Percentiles rank a stretch among this genome's conserved stretches.
Evolutionary conservation across 139 green algal genomes (phyloP).

Genomic region (Coelastrella sp.): DNA sequence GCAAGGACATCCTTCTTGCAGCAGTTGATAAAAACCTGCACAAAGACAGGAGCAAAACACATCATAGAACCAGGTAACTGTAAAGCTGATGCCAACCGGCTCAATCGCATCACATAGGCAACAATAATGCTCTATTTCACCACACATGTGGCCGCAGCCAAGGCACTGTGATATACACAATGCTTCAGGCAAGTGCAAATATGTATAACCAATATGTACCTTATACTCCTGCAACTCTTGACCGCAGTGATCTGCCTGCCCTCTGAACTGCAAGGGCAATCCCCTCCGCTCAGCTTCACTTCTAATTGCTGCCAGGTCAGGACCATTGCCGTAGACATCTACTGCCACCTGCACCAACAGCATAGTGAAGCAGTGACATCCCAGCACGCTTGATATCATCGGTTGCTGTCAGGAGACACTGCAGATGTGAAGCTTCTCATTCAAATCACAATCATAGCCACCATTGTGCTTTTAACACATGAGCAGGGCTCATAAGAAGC

Average conservation of each 20-base stretch:
- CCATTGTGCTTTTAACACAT: too few relatives aligned
- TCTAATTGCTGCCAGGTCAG: constrained; percentile 26
- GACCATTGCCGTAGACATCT: constrained; percentile 22
- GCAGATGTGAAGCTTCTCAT: too few relatives aligned
- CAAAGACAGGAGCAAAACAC: not conserved
- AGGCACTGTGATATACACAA: not conserved
- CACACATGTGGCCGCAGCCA: not conserved
- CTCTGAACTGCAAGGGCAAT: constrained; percentile 7
- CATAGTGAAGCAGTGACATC: too few relatives aligned
- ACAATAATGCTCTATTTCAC: too few relatives aligned
- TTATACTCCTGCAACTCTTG: constrained; percentile 25
- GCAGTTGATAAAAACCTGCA: constrained; percentile 37
- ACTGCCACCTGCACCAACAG: constrained; percentile 26
- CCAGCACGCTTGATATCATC: too few relatives aligned
- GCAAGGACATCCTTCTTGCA: constrained; percentile 38
- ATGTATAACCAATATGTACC: not conserved
- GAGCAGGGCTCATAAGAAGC: too few relatives aligned
- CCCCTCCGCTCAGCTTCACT: not conserved
- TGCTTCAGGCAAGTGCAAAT: too few relatives aligned
- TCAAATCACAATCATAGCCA: too few relatives aligned
- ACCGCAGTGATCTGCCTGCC: constrained; percentile 32
- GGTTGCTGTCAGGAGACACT: too few relatives aligned
- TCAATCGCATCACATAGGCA: too few relatives aligned
- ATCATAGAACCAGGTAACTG: not conserved
- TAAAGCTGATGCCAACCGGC: not conserved